Evolutionary conservation across 2,329 filamentous ascomycete species (phyloP).

Genomic region (Apiospora hydei): DNA sequence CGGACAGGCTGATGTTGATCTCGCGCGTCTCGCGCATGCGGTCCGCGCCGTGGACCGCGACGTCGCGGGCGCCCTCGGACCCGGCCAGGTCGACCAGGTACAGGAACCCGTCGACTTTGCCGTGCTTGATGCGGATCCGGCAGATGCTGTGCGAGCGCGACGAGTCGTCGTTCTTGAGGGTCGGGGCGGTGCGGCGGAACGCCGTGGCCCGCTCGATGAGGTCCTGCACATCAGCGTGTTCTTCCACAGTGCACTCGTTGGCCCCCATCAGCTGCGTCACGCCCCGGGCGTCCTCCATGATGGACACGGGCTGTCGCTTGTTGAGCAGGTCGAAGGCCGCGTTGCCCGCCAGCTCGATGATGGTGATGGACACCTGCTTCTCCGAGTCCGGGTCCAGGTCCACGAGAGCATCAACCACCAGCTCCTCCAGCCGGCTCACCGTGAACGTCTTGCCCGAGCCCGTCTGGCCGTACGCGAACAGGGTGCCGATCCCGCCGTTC

Average conservation of each 20-base stretch:
- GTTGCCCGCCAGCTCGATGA: slow-evolving; percentile 50
- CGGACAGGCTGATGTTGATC: slow-evolving; percentile 57
- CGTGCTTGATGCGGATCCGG: slow-evolving; percentile 51
- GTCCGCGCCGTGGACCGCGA: slow-evolving; percentile 46
- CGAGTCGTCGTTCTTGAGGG: slow-evolving; percentile 54
- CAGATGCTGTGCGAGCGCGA: slow-evolving; percentile 58
- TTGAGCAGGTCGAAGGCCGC: slow-evolving; percentile 50
- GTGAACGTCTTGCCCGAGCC: slow-evolving; percentile 58
- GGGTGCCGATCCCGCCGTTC: slow-evolving; percentile 55
- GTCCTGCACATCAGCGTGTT: slow-evolving; percentile 39
- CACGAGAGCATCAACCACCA: slow-evolving; percentile 48
- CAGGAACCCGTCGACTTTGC: slow-evolving; percentile 48
- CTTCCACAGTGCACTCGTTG: slow-evolving; percentile 45
- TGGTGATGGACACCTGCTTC: slow-evolving; percentile 45
- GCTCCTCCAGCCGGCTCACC: slow-evolving; percentile 49
- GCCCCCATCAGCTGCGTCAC: slow-evolving; percentile 53
- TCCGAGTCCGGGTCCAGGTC: slow-evolving; percentile 33
- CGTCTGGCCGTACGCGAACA: slow-evolving; percentile 58
- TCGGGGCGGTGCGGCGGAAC: slow-evolving; percentile 51
- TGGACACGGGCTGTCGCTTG: slow-evolving; percentile 47
- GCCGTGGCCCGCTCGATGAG: slow-evolving; percentile 47
- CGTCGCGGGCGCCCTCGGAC: slow-evolving; percentile 56
- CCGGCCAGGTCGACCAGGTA: slow-evolving; percentile 56
- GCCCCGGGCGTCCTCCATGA: slow-evolving; percentile 56
- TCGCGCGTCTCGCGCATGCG: slow-evolving; percentile 55